Percentiles rank a stretch among this genome's conserved stretches.
phyloP scores from a whole-genome alignment of 371 early-diverging fungal genomes.

The Mortierella sp. region DNA sequence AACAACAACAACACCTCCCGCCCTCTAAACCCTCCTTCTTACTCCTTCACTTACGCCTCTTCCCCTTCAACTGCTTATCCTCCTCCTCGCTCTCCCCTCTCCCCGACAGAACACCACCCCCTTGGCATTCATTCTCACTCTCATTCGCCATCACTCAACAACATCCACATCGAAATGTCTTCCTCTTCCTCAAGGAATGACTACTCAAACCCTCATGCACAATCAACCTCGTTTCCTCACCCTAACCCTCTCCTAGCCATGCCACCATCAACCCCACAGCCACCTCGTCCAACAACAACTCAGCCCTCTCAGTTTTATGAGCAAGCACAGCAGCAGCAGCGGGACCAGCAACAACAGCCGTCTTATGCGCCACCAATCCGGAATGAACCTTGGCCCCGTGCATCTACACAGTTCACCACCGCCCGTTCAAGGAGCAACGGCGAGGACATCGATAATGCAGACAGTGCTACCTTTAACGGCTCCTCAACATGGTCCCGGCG shows the following conservation, averaged over 20 bases:
- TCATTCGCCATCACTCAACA: neutral
- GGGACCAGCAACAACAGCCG: neutral
- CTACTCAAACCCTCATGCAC: neutral
- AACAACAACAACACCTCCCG: neutral
- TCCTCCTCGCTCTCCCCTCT: neutral
- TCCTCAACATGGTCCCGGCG: constrained; percentile 30
- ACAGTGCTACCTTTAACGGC: neutral
- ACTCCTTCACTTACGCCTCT: neutral
- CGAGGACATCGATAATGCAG: constrained; percentile 9
- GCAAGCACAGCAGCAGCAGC: neutral
- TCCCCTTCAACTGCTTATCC: neutral
- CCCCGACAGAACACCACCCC: neutral
- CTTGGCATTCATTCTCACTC: neutral
- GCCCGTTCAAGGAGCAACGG: neutral
- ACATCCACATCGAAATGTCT: neutral
- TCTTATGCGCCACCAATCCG: constrained; percentile 9
- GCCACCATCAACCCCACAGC: neutral
- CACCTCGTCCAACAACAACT: constrained; percentile 1
- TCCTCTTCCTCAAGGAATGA: constrained; percentile 7
- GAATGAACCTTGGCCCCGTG: constrained; percentile 13
- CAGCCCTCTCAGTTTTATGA: neutral
- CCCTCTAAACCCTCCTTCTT: neutral
- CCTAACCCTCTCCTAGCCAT: neutral
- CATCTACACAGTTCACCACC: constrained; percentile 1
- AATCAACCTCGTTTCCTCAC: neutral